Evolutionary conservation across 2,329 filamentous ascomycete genomes (phyloP), one percentile per base, ranked within the genome.

Genomic region (Nemania sp.): DNA sequence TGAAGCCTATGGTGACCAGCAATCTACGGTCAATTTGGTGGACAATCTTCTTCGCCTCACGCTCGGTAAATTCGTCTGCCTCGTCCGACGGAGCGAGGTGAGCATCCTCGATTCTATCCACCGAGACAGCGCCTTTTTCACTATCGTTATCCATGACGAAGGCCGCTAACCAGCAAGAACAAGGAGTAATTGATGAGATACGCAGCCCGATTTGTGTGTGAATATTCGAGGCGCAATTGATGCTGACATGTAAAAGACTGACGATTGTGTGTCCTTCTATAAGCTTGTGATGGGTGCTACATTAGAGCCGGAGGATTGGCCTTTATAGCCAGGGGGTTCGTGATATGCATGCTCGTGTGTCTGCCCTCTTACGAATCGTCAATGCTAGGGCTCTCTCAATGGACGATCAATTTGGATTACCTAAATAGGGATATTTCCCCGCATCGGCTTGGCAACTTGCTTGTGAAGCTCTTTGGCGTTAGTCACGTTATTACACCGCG

Each of bases 21-120:
- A 89, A 74, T 2, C 86, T 82, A 24, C 77, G 74, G 70, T 95
- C 90, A 61, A 94, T 77, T 11, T 83, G 82, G 51, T 80, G 77
- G 36, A 91, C 83, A 64, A 94, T 89, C 36, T 73, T 79, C 66
- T 76, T 82, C 72, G 88, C 81, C 71, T 93, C 85, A 15, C 76
- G 71, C 0, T 77, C 77, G 1, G 81, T 78, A 70, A 86, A 85
- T 48, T 74, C 77, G 59, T 73, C 61, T 12, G 52, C 34, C 6
- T 52, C 64, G 55, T 75, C 71, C 11, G 66, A 58, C 28, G 37
- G 12, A 14, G 19, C 3, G 15, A 51, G 46, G n/a, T 54, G 42
- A 34, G 55, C 40, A 2, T 60, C 54, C 24, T 67, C 65, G 52
- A 66, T 33, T 23, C 61, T 64, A 19, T 61, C 59, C 39, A 64